Evolutionary conservation across 768 basidiomycete genomes (phyloP).

Genomic region (Leucocoprinus birnbaumii): DNA sequence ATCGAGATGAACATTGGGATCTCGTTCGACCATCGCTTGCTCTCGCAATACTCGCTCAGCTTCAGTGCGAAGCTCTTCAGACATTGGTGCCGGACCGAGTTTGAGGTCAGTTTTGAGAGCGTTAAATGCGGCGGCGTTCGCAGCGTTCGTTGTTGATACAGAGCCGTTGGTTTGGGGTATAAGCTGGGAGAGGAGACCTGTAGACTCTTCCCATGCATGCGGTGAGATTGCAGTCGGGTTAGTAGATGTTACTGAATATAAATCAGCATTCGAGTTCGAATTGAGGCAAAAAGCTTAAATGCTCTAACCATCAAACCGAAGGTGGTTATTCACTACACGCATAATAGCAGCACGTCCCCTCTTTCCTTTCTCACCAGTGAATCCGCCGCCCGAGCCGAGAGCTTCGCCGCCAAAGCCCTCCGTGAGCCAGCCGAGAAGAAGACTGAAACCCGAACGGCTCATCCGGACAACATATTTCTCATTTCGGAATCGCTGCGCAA

Average conservation of each 20-base stretch:
- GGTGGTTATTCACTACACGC: conserved; percentile 91
- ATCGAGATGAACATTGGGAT: conserved; percentile 66
- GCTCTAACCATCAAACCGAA: conserved; percentile 81
- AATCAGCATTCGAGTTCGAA: conserved; percentile 3
- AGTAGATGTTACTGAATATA: conserved; percentile 60
- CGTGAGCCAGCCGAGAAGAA: conserved; percentile 94
- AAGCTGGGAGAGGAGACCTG: conserved; percentile 78
- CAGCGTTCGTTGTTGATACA: conserved; percentile 23
- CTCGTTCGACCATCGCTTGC: conserved; percentile 73
- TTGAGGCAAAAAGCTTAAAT: conserved; percentile 5
- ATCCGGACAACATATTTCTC: conserved; percentile 91
- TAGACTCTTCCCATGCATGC: conserved; percentile 81
- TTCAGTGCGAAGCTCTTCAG: conserved; percentile 79
- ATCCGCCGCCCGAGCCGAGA: conserved; percentile 76
- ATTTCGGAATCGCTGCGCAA: conserved; percentile 80
- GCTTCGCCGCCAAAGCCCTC: conserved; percentile 88
- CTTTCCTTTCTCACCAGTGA: conserved; percentile 77
- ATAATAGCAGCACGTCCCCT: conserved; percentile 88
- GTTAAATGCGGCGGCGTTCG: conserved; percentile 67
- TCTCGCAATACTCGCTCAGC: conserved; percentile 78
- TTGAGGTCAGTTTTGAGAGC: conserved; percentile 74
- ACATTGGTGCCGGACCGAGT: conserved; percentile 77
- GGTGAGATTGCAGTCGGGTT: conserved; percentile 61
- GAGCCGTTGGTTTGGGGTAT: conserved; percentile 58
- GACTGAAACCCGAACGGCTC: conserved; percentile 87